Evolutionary conservation across 2,329 filamentous ascomycete species (phyloP).

Genomic region (Aspergillus terreus): DNA sequence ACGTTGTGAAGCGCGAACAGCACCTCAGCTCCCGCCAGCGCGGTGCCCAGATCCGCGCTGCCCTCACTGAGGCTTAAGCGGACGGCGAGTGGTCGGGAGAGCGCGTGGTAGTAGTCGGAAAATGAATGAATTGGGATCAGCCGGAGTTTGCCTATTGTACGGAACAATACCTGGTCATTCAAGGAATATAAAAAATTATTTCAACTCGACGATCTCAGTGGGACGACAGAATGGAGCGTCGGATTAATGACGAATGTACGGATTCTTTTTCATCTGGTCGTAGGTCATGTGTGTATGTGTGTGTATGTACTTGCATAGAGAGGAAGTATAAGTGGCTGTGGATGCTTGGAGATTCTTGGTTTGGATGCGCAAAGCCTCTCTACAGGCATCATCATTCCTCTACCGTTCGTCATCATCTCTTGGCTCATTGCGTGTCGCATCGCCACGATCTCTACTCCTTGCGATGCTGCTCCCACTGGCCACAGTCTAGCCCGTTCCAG

Average conservation of each 20-base stretch:
- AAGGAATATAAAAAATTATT: constrained; percentile 24
- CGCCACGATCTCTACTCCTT: background rate
- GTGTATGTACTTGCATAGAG: background rate
- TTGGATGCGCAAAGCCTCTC: background rate
- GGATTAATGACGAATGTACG: background rate
- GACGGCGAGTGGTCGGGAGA: constrained; percentile 25
- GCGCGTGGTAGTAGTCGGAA: constrained; percentile 23
- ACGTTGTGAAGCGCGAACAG: constrained; percentile 63
- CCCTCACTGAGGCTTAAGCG: constrained; percentile 52
- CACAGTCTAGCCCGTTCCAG: no score
- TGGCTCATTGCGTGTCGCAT: background rate
- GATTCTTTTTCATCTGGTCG: no score
- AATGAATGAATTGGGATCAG: constrained; percentile 27
- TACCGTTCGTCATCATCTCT: background rate
- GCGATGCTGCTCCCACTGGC: no score
- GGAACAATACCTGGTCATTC: constrained; percentile 28
- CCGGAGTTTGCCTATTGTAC: constrained; percentile 35
- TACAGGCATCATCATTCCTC: constrained; percentile 13
- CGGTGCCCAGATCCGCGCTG: constrained; percentile 61
- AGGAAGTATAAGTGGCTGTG: background rate
- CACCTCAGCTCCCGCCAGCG: constrained; percentile 91
- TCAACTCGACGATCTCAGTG: background rate
- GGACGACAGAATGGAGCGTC: background rate
- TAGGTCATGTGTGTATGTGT: background rate
- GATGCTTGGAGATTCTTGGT: background rate